These are phyloP conservation scores for Brasenia schreberi DNA, from an alignment of 164 flowering plant genomes.

Conservation along the genomic window DNA sequence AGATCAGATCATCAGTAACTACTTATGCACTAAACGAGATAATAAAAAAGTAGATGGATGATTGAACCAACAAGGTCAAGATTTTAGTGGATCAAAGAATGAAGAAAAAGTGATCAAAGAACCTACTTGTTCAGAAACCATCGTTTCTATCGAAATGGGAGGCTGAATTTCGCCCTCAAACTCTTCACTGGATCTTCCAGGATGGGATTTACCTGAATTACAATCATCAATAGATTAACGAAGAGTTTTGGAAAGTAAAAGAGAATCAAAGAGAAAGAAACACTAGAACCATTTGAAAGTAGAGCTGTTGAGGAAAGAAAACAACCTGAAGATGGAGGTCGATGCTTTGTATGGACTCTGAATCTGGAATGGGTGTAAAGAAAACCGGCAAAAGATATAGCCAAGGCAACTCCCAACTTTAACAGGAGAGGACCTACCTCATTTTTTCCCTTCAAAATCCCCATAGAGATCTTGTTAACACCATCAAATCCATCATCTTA, in stretches of 20 bases:
- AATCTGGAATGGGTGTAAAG: constrained; percentile 29
- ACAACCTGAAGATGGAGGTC: constrained; percentile 24
- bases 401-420: constrained; percentile 67
- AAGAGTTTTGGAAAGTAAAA: not conserved
- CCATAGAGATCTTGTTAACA: constrained; percentile 10
- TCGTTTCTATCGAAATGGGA: not conserved
- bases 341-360: constrained; percentile 7
- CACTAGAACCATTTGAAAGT: not conserved
- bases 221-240: not conserved
- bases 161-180: too few relatives aligned
- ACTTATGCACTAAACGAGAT: not conserved
- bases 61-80: not conserved
- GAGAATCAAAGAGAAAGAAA: not conserved
- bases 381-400: constrained; percentile 60
- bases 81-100: not conserved
- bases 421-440: constrained; percentile 31
- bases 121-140: not conserved
- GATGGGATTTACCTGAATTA: not conserved
- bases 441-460: constrained; percentile 16
- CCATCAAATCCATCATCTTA: constrained; percentile 1
- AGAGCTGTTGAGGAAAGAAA: not conserved
- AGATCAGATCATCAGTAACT: too few relatives aligned
- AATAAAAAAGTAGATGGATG: not conserved
- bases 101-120: not conserved
- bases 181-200: not conserved